Conservation (phyloP, 352 stramenopile species). For the Globisporangium rhizosaccharum region DNA sequence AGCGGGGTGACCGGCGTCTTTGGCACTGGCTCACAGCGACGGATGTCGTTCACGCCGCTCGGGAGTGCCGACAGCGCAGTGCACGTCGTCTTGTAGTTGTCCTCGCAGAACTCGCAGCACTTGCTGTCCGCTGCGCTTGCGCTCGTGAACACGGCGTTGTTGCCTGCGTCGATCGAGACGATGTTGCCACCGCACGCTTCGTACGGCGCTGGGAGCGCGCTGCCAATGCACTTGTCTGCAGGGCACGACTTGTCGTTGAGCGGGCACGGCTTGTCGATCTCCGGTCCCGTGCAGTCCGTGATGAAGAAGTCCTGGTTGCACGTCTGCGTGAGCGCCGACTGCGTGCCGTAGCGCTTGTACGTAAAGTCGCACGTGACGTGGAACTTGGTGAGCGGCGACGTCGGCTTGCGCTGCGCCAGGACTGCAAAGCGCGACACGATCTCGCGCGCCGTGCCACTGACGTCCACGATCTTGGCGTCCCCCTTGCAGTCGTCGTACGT, state of each 20-base stretch:
- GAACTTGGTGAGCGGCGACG: slow-evolving; percentile 33
- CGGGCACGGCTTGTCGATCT: slow-evolving; percentile 27
- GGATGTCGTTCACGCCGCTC: slow-evolving; percentile 29
- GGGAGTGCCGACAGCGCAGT: slow-evolving; percentile 37
- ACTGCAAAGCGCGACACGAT: slow-evolving; percentile 51
- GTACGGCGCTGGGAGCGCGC: slow-evolving; percentile 25
- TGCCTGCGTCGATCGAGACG: slow-evolving; percentile 9
- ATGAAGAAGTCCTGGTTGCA: slow-evolving; percentile 51
- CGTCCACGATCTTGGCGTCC: slow-evolving; percentile 5
- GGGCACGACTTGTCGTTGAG: slow-evolving; percentile 23
- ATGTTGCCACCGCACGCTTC: slow-evolving; percentile 47
- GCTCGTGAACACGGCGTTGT: neutral
- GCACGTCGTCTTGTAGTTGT: slow-evolving; percentile 25
- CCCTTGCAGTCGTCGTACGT: slow-evolving; percentile 15
- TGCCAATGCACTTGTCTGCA: slow-evolving; percentile 23
- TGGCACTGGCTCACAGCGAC: slow-evolving; percentile 36
- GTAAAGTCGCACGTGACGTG: slow-evolving; percentile 50
- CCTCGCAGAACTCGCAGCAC: slow-evolving; percentile 46
- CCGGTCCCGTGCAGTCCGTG: slow-evolving; percentile 47
- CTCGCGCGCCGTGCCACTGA: slow-evolving; percentile 23
- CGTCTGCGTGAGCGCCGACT: slow-evolving; percentile 16
- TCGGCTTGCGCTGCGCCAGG: slow-evolving; percentile 31
- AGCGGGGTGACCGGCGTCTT: neutral
- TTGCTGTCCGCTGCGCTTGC: neutral
- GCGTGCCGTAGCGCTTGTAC: slow-evolving; percentile 27